Evolutionary conservation across 1,284 basidiomycete species (phyloP).

Genomic region (Trichosporon coremiiforme): DNA sequence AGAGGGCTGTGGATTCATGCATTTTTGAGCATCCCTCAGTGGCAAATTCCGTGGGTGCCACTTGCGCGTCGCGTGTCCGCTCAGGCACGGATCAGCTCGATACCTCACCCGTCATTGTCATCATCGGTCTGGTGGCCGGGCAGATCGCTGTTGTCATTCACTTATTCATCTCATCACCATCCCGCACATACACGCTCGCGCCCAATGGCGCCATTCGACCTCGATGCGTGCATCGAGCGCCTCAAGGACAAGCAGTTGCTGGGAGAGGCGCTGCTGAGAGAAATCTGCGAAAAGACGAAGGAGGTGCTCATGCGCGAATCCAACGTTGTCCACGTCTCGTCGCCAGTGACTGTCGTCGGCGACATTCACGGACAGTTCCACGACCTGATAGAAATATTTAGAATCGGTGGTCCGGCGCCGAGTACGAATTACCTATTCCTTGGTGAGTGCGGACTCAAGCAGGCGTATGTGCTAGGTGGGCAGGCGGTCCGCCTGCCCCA

Average conservation of each 20-base stretch:
- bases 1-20: neutral
- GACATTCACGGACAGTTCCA: constrained; percentile 99
- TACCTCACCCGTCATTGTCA: constrained; percentile 13
- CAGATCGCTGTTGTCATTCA: constrained; percentile 1
- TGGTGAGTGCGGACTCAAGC: constrained; percentile 62
- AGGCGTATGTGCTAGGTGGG: neutral
- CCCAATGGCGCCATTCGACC: constrained; percentile 84
- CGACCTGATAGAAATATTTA: constrained; percentile 97
- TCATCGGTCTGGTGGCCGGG: neutral
- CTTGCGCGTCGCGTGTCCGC: constrained; percentile 16
- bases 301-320: constrained; percentile 98
- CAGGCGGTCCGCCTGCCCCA: neutral
- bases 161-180: neutral
- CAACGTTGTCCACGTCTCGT: constrained; percentile 96
- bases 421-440: constrained; percentile 97
- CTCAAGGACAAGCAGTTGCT: constrained; percentile 87
- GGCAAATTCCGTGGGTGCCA: constrained; percentile 8
- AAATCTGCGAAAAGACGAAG: constrained; percentile 98
- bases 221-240: constrained; percentile 90
- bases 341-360: constrained; percentile 97
- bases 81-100: constrained; percentile 17
- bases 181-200: neutral
- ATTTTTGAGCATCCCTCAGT: neutral
- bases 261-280: constrained; percentile 85
- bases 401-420: constrained; percentile 95